Base-by-base conservation (phyloP, 78 protist genomes). In the Ministeria vibrans region DNA sequence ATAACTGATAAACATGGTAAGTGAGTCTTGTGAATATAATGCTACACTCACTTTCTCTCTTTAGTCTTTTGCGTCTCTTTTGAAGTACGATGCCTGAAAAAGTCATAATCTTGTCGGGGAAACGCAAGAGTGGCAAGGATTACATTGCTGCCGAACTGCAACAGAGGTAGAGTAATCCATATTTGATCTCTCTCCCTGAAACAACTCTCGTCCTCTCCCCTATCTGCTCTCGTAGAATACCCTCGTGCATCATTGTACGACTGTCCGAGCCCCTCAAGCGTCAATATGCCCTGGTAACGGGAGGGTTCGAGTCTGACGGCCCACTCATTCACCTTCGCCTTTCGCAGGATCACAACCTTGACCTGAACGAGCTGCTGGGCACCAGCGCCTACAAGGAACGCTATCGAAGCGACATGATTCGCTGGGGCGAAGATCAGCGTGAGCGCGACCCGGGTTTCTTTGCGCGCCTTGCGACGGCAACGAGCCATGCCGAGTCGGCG, bases 61-160 rank as follows among this genome's bases (percentile, higher is more conserved):
- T n/a, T n/a, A n/a, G n/a, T n/a, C n/a, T n/a, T n/a, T n/a, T n/a
- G n/a, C n/a, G n/a, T n/a, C n/a, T n/a, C n/a, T n/a, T n/a, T n/a
- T n/a, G n/a, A n/a, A n/a, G n/a, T n/a, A n/a, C n/a, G n/a, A n/a
- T n/a, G n/a, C n/a, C n/a, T n/a, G n/a, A n/a, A n/a, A n/a, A n/a
- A n/a, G 82, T 78, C 43, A 9, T 78, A 4, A 34, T 62, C 23
- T 63, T 62, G 41, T 7, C 44, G 11, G 82, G 82, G 38, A 78
- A 78, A 73, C 82, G 82, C 38, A 78, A 78, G 61, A n/a, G 45
- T 13, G 82, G 82, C 42, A 78, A 78, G 32, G 82, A 78, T 73
- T 78, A 78, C 43, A 2, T 55, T 11, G 63, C 74, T 15, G 70
- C 55, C 44, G 11, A 18, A 20, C 72, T 59, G 72, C 34, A 15